Percentiles rank a stretch among this genome's conserved stretches.
These are phyloP conservation scores for Hamamelis virginiana DNA, from an alignment of 164 flowering plant genomes.

Conservation along the genomic window DNA sequence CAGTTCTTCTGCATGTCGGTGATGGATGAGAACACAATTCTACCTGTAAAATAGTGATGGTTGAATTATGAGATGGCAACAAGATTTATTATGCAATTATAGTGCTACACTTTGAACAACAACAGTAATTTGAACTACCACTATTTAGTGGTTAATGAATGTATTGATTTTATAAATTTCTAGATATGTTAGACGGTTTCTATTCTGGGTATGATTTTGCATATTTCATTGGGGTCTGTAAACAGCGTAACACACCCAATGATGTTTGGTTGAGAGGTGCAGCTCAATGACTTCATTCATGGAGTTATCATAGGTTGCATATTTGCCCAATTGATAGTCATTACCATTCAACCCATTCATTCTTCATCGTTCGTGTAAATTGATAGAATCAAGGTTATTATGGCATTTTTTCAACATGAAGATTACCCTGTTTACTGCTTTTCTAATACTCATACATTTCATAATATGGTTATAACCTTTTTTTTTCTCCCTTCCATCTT, in stretches of 20 bases:
- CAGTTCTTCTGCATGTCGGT: too few species aligned
- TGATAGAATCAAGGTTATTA: too few species aligned
- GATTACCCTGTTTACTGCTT: not conserved
- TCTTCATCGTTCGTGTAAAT: not conserved
- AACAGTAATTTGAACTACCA: not conserved
- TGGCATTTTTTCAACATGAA: not conserved
- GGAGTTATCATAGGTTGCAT: not conserved
- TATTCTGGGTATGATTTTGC: not conserved
- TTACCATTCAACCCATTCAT: not conserved
- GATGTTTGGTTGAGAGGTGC: not conserved
- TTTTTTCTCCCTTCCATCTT: not conserved
- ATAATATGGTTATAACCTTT: too few species aligned
- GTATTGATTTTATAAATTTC: too few species aligned
- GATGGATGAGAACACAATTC: too few species aligned
- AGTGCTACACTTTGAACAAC: too few species aligned
- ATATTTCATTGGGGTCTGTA: not conserved
- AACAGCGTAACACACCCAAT: not conserved
- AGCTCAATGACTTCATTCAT: not conserved
- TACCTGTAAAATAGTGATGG: too few species aligned
- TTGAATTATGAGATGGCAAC: not conserved
- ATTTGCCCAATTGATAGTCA: not conserved
- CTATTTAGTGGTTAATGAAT: not conserved
- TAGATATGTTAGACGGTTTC: not conserved
- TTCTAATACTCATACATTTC: too few species aligned
- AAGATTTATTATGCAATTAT: not conserved